Evolutionary conservation across 441 rosid species (phyloP).

Genomic region (Erysimum cheiri): DNA sequence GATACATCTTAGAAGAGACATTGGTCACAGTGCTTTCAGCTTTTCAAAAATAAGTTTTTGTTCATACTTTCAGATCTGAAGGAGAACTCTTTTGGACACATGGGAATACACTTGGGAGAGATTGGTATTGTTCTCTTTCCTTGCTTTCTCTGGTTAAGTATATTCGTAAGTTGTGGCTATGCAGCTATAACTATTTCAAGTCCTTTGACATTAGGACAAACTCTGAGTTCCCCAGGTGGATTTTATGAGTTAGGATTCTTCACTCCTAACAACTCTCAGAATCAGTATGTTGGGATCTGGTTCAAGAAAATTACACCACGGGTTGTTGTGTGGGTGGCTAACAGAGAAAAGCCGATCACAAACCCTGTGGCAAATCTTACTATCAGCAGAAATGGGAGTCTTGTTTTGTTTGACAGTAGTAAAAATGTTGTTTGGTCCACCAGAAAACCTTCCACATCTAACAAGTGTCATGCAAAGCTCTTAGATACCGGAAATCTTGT

Average conservation of each 20-base stretch:
- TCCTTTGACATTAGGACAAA: constrained; percentile 39
- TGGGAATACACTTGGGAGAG: constrained; percentile 19
- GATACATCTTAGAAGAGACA: neutral
- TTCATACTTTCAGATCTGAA: constrained; percentile 33
- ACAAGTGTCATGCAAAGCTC: constrained; percentile 41
- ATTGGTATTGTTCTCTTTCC: constrained; percentile 26
- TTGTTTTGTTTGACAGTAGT: constrained; percentile 34
- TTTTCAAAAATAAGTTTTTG: neutral
- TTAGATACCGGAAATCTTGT: constrained; percentile 48
- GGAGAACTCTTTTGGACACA: constrained; percentile 25
- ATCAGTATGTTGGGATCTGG: constrained; percentile 56
- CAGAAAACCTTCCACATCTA: constrained; percentile 15
- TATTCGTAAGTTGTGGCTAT: constrained; percentile 21
- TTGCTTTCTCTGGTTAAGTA: constrained; percentile 17
- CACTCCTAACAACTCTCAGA: constrained; percentile 40
- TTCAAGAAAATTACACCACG: constrained; percentile 45
- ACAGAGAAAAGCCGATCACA: constrained; percentile 38
- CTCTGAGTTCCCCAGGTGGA: constrained; percentile 46
- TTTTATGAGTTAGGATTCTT: constrained; percentile 54
- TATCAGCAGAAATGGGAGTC: constrained; percentile 44
- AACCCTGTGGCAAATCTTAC: constrained; percentile 35
- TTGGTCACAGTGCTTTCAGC: neutral
- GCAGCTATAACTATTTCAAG: constrained; percentile 35
- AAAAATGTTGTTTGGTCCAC: constrained; percentile 45
- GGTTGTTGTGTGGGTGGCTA: constrained; percentile 49